Evolutionary conservation across 805 yeast genomes (phyloP).

Genomic region (Starmerella khaoyaiensis): DNA sequence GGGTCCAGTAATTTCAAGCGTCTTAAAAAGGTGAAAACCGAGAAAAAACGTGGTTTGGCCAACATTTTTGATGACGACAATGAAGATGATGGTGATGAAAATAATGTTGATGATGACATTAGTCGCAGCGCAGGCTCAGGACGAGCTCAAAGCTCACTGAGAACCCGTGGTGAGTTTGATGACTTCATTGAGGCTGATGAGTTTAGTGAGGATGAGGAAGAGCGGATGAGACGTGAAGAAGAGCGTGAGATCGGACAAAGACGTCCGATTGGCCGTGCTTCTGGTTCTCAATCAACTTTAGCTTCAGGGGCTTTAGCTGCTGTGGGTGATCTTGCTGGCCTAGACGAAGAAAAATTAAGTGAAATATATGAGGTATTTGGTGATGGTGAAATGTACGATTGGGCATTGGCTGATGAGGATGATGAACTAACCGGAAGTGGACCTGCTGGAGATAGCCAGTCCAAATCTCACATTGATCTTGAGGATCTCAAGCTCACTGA

Average conservation of each 20-base stretch:
- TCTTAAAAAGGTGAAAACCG: slow-evolving; percentile 49
- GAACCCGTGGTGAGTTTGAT: slow-evolving; percentile 77
- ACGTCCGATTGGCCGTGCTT: slow-evolving; percentile 10
- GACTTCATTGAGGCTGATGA: slow-evolving; percentile 97
- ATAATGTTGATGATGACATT: slow-evolving; percentile 19
- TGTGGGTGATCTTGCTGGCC: slow-evolving; percentile 30
- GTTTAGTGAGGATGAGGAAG: slow-evolving; percentile 52
- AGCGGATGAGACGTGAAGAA: slow-evolving; percentile 49
- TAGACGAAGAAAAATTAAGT: slow-evolving; percentile 81
- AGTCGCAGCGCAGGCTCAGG: background rate
- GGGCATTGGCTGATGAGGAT: slow-evolving; percentile 94
- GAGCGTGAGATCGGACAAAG: slow-evolving; percentile 31
- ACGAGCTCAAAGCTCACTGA: slow-evolving; percentile 21
- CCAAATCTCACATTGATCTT: too few species aligned
- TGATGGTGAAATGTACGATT: slow-evolving; percentile 91
- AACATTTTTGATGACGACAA: slow-evolving; percentile 60
- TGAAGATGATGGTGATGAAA: slow-evolving; percentile 27
- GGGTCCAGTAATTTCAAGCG: slow-evolving; percentile 51
- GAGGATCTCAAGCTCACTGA: slow-evolving; percentile 54
- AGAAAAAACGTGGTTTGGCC: slow-evolving; percentile 29
- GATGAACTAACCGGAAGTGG: slow-evolving; percentile 27
- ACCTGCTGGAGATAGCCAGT: slow-evolving; percentile 20
- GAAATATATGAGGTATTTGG: slow-evolving; percentile 93
- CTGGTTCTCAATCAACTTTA: background rate
- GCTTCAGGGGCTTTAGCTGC: slow-evolving; percentile 13